Evolutionary conservation across 2,329 filamentous ascomycete species (phyloP).

Genomic region (Ophiostoma quercus): DNA sequence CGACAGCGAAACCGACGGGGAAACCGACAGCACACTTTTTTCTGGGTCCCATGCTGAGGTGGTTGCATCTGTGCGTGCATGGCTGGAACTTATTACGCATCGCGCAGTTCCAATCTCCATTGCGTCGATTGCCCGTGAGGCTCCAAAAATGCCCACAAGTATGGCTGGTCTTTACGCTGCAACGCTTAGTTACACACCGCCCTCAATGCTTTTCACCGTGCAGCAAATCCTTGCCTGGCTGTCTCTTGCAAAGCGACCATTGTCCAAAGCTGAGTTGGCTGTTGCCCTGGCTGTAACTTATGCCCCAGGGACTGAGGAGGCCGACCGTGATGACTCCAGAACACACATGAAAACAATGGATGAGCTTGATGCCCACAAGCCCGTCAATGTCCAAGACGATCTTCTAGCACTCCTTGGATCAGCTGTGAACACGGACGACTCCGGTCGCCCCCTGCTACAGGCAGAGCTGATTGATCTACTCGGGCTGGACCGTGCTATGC

Average conservation of each 20-base stretch:
- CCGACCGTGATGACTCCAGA: background rate
- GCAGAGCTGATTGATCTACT: conserved; percentile 2
- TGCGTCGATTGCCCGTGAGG: background rate
- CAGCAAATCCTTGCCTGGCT: conserved; percentile 7
- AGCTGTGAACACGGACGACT: background rate
- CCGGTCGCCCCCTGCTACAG: background rate
- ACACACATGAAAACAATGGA: background rate
- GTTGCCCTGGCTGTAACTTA: background rate
- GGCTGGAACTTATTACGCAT: background rate
- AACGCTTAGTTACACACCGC: conserved; percentile 4
- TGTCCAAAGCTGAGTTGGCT: background rate
- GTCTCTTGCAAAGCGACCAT: background rate
- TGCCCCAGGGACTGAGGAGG: background rate
- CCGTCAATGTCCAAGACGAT: background rate
- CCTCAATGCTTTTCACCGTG: background rate
- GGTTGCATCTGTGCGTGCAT: background rate
- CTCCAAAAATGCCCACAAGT: background rate
- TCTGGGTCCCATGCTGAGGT: background rate
- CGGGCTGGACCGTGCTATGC: background rate
- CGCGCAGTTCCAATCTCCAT: background rate
- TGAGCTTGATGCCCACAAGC: background rate
- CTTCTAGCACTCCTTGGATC: background rate
- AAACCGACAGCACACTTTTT: background rate
- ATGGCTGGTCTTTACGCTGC: background rate
- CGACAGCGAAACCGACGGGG: background rate